A percentile compares a stretch with the other conserved stretches of the same genome.
These are phyloP conservation scores for Scheffersomyces illinoinensis DNA, from an alignment of 1,139 yeast genomes.

Conservation along the genomic window DNA sequence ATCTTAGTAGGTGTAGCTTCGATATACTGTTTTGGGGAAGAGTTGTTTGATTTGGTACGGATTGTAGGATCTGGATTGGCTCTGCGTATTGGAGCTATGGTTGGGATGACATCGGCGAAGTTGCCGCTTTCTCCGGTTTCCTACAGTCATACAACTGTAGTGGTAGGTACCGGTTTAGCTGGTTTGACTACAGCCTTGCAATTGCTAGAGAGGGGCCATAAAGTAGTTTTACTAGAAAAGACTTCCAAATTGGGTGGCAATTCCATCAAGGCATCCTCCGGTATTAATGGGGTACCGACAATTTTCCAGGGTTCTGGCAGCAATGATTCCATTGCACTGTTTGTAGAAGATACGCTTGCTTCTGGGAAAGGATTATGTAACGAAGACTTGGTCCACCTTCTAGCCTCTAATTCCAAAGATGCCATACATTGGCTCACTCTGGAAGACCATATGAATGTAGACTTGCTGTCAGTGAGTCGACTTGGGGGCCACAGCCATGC, in stretches of 20 bases:
- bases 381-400: slow-evolving; percentile 22
- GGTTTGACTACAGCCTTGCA: slow-evolving; percentile 34
- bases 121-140: neutral
- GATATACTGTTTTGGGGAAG: neutral
- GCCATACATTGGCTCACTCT: slow-evolving; percentile 35
- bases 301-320: slow-evolving; percentile 20
- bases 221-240: slow-evolving; percentile 33
- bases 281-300: slow-evolving; percentile 41
- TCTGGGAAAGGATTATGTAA: slow-evolving; percentile 34
- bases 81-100: neutral
- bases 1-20: neutral
- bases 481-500: slow-evolving; percentile 41
- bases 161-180: slow-evolving; percentile 40
- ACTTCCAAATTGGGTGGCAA: slow-evolving; percentile 35
- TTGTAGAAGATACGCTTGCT: slow-evolving; percentile 28
- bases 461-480: slow-evolving; percentile 28
- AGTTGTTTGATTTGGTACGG: neutral
- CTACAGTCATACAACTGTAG: slow-evolving; percentile 11
- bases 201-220: slow-evolving; percentile 23
- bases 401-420: slow-evolving; percentile 25
- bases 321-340: slow-evolving; percentile 25
- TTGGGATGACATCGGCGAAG: neutral
- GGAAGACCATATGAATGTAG: slow-evolving; percentile 20
- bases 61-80: neutral
- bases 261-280: slow-evolving; percentile 41